Percentiles rank a stretch among this genome's conserved stretches.
phyloP scores from a whole-genome alignment of 73 alveolate genomes.

The Symbiodinium natans region DNA sequence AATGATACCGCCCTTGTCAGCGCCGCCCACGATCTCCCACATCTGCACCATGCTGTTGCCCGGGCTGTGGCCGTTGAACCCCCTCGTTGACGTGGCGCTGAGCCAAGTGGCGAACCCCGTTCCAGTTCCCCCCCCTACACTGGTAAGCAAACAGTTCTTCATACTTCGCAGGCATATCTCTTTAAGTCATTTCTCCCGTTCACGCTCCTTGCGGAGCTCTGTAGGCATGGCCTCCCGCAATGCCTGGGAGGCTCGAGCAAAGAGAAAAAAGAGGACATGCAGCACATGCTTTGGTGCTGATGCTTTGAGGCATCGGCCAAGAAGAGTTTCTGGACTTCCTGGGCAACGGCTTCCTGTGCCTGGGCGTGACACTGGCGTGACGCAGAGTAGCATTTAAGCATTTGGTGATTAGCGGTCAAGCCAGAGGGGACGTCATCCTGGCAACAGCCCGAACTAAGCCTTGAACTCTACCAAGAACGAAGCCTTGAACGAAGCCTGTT shows the following conservation, averaged over 20 bases:
- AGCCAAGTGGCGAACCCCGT: not conserved
- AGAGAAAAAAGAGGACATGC: too few species aligned
- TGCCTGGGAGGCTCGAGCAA: not conserved
- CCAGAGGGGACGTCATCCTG: too few species aligned
- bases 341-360: not conserved
- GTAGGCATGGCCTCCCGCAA: not conserved
- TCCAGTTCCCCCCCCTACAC: too few species aligned
- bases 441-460: too few species aligned
- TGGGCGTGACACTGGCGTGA: too few species aligned
- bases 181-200: too few species aligned
- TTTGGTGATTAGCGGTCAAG: too few species aligned
- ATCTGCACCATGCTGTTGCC: constrained; percentile 65
- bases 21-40: constrained; percentile 94
- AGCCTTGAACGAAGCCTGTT: too few species aligned
- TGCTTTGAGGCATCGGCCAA: not conserved
- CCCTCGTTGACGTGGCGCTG: not conserved
- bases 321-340: not conserved
- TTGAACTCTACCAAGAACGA: too few species aligned
- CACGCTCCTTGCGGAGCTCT: not conserved
- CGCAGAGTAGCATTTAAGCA: too few species aligned
- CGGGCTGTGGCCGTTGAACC: not conserved
- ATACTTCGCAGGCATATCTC: too few species aligned
- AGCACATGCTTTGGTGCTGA: not conserved
- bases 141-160: too few species aligned
- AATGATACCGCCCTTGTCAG: constrained; percentile 88